Evolutionary conservation across 192 early-diverging fungal species (phyloP).

Genomic region (Coemansia erecta): DNA sequence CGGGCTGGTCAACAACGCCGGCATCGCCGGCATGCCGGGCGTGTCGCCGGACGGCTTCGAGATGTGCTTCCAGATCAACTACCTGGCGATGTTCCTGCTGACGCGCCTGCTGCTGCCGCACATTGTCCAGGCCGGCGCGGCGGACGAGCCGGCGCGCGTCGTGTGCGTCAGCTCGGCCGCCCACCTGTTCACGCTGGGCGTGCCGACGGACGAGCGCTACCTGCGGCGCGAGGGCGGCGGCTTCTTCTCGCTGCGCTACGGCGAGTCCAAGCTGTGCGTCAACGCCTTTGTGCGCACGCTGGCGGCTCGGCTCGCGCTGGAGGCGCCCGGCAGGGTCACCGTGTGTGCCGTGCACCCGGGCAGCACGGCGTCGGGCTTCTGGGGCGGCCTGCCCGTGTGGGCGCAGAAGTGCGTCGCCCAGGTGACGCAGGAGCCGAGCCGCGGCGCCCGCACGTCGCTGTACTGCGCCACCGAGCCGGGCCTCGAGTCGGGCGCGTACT

Average conservation of each 20-base stretch:
- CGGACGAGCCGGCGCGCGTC: conserved; percentile 22
- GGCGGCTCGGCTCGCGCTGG: conserved; percentile 13
- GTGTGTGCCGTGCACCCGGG: conserved; percentile 45
- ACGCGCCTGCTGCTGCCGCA: conserved; percentile 41
- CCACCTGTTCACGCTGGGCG: conserved; percentile 42
- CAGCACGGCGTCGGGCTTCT: conserved; percentile 44
- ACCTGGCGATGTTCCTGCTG: conserved; percentile 50
- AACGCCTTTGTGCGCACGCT: conserved; percentile 44
- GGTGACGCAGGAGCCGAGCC: conserved; percentile 35
- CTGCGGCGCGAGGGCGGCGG: conserved; percentile 30
- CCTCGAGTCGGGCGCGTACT: conserved; percentile 41
- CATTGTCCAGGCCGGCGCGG: not conserved
- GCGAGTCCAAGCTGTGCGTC: conserved; percentile 49
- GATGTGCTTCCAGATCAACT: conserved; percentile 52
- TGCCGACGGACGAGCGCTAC: conserved; percentile 42
- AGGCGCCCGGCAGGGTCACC: not conserved
- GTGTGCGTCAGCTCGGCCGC: conserved; percentile 48
- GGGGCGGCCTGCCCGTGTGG: conserved; percentile 36
- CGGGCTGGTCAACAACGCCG: conserved; percentile 49
- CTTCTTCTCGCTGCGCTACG: conserved; percentile 49
- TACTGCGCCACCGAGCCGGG: conserved; percentile 41
- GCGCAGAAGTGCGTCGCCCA: conserved; percentile 37
- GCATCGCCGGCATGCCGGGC: conserved; percentile 45
- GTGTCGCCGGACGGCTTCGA: conserved; percentile 50
- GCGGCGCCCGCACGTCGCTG: conserved; percentile 45